Percentiles rank a stretch among this genome's conserved stretches.
Evolutionary conservation across 2,329 filamentous ascomycete species (phyloP).

Genomic region (Monosporascus sp.): DNA sequence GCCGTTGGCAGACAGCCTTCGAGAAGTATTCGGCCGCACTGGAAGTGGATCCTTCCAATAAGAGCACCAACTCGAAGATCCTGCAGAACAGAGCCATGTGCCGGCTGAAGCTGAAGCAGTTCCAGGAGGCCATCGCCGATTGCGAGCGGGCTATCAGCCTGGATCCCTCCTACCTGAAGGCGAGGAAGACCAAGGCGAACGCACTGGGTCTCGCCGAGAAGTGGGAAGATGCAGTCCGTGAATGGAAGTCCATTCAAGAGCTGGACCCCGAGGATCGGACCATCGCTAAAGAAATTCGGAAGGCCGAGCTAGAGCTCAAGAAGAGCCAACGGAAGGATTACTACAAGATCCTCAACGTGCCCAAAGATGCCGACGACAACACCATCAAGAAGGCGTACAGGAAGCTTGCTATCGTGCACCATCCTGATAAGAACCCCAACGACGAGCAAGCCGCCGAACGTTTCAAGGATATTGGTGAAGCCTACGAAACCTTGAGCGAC

Average conservation of each 20-base stretch:
- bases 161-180: slow-evolving; percentile 82
- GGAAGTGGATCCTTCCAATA: slow-evolving; percentile 80
- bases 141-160: slow-evolving; percentile 78
- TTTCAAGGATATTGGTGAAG: slow-evolving; percentile 98
- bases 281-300: slow-evolving; percentile 78
- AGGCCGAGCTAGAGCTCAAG: slow-evolving; percentile 92
- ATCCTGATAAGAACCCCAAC: slow-evolving; percentile 95
- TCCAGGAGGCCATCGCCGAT: slow-evolving; percentile 73
- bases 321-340: slow-evolving; percentile 97
- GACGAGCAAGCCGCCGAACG: slow-evolving; percentile 78
- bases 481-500: slow-evolving; percentile 93
- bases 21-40: slow-evolving; percentile 80
- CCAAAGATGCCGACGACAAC: slow-evolving; percentile 76
- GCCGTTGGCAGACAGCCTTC: slow-evolving; percentile 72
- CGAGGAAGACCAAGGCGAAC: slow-evolving; percentile 89
- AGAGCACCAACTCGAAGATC: slow-evolving; percentile 89
- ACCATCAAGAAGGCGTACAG: slow-evolving; percentile 97
- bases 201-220: slow-evolving; percentile 77
- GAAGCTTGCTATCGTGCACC: slow-evolving; percentile 87
- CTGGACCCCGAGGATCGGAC: slow-evolving; percentile 74
- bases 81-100: slow-evolving; percentile 90
- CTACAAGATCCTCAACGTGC: slow-evolving; percentile 90
- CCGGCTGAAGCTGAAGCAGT: slow-evolving; percentile 77
- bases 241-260: slow-evolving; percentile 83
- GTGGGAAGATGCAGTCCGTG: slow-evolving; percentile 87